phyloP scores from a whole-genome alignment of 176 grass and related monocot species.

The Stipa capillata region DNA sequence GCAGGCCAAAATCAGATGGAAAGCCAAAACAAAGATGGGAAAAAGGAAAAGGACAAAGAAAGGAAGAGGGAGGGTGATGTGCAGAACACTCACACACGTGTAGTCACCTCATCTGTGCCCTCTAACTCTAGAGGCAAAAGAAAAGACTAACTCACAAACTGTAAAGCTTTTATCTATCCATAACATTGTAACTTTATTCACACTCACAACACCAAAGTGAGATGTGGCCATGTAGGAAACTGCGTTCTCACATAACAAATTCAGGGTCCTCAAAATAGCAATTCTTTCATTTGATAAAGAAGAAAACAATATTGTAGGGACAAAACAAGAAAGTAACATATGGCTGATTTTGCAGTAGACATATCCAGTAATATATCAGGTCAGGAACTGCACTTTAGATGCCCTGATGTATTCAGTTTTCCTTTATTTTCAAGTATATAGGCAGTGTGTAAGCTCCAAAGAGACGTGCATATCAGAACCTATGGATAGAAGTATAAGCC shows the following conservation, averaged over 20 bases:
- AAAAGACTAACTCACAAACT: background rate
- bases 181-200: background rate
- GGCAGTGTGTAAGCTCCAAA: too few species aligned
- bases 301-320: background rate
- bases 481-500: background rate
- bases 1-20: background rate
- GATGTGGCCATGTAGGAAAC: too few species aligned
- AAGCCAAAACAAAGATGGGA: background rate
- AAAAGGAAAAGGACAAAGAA: background rate
- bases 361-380: too few species aligned
- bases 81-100: too few species aligned
- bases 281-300: background rate
- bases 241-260: too few species aligned
- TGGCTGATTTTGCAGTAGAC: too few species aligned
- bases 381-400: too few species aligned
- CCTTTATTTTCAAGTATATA: too few species aligned
- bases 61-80: background rate
- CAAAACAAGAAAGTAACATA: too few species aligned
- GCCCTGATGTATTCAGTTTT: too few species aligned
- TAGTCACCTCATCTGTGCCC: background rate
- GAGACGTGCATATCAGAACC: background rate
- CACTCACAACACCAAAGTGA: too few species aligned
- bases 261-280: background rate
- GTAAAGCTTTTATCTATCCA: background rate
- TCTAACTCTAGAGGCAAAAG: background rate